Evolutionary conservation across 768 basidiomycete genomes (phyloP).

Genomic region (Tricholoma bakamatsutake): DNA sequence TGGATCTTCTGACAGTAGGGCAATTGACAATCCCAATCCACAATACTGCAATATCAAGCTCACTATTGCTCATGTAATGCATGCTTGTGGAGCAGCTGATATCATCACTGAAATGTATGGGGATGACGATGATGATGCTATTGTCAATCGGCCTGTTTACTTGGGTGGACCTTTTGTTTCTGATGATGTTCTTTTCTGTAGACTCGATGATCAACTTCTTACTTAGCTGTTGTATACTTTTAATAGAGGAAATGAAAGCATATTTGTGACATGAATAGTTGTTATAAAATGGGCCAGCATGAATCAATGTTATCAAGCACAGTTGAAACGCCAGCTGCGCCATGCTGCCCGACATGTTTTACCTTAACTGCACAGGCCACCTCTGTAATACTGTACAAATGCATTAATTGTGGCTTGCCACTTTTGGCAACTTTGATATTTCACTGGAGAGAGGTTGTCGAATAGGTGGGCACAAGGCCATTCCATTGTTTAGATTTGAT

Average conservation of each 20-base stretch:
- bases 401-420: no score
- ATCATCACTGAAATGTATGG: conserved; percentile 4
- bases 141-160: conserved; percentile 7
- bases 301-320: no score
- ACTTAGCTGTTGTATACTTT: neutral
- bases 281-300: neutral
- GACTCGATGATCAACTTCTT: conserved; percentile 1
- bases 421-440: no score
- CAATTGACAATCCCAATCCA: conserved; percentile 5
- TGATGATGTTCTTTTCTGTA: conserved; percentile 8
- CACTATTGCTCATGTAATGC: conserved; percentile 7
- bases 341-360: no score
- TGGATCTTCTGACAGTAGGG: neutral
- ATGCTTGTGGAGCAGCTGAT: conserved; percentile 9
- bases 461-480: no score
- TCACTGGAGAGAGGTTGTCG: no score
- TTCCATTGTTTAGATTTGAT: no score
- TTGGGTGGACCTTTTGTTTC: conserved; percentile 11
- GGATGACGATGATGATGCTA: conserved; percentile 7
- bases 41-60: conserved; percentile 9
- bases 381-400: no score
- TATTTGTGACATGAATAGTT: neutral
- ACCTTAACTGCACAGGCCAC: no score
- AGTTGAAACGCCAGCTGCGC: no score
- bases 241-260: neutral